Conservation (phyloP, 176 grass and related monocot genomes). For the Pontederia paniculata region DNA sequence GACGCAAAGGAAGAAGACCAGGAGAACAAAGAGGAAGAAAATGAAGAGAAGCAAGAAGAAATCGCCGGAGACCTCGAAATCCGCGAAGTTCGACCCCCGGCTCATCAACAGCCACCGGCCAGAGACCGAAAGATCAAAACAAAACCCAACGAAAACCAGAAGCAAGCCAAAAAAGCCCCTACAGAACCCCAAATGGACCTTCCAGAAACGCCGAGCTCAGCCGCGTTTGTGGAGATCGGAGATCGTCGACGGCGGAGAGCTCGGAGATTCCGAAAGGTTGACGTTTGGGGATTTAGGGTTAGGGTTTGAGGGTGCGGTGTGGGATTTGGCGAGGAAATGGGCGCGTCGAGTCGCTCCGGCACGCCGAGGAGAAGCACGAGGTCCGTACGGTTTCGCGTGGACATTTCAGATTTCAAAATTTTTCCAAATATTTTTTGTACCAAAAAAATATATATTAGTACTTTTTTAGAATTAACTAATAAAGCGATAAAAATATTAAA, state of each 20-base stretch:
- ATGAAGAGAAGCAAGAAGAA: slow-evolving; percentile 5
- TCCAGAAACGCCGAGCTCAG: neutral
- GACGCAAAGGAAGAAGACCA: neutral
- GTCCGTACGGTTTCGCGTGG: neutral
- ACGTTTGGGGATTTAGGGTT: neutral
- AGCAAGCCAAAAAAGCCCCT: neutral
- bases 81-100: slow-evolving; percentile 13
- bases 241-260: neutral
- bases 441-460: too few relatives aligned
- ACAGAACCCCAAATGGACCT: neutral
- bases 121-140: too few relatives aligned
- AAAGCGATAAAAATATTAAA: too few relatives aligned
- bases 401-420: neutral
- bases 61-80: slow-evolving; percentile 10
- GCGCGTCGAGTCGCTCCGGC: neutral
- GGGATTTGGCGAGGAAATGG: neutral
- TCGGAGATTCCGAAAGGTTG: neutral
- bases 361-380: slow-evolving; percentile 2
- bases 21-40: slow-evolving; percentile 14
- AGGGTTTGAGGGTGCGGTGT: neutral
- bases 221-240: neutral
- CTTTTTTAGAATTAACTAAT: too few relatives aligned
- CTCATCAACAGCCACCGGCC: slow-evolving; percentile 14
- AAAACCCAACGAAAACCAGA: neutral
- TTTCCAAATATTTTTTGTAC: too few relatives aligned